Conservation (phyloP, 805 yeast species). For the Candida dajiaensis region DNA sequence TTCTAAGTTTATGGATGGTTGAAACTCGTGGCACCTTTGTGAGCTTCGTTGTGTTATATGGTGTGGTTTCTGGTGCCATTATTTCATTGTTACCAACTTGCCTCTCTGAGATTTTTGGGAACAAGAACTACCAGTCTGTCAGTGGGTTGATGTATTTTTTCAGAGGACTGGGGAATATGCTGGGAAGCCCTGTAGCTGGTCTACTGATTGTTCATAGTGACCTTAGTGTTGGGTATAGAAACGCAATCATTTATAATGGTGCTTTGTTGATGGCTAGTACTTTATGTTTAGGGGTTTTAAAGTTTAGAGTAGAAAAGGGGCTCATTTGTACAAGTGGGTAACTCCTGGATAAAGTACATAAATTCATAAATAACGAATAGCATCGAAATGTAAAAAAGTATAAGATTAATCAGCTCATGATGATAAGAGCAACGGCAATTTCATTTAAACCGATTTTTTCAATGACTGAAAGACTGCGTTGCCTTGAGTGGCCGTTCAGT, state of each 20-base stretch:
- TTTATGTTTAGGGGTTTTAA: slow-evolving; percentile 1
- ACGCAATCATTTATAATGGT: slow-evolving; percentile 28
- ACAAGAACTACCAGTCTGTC: slow-evolving; percentile 27
- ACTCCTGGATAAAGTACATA: no score
- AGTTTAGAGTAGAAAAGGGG: slow-evolving; percentile 1
- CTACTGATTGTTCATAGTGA: slow-evolving; percentile 17
- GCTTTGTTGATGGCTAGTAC: slow-evolving; percentile 6
- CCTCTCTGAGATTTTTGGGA: slow-evolving; percentile 29
- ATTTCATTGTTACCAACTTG: slow-evolving; percentile 30
- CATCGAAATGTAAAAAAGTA: no score
- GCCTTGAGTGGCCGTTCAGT: no score
- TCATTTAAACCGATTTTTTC: no score
- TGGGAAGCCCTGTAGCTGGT: slow-evolving; percentile 34
- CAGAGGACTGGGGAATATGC: slow-evolving; percentile 29
- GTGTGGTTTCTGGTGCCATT: slow-evolving; percentile 31
- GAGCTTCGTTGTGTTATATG: slow-evolving; percentile 29
- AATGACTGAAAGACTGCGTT: no score
- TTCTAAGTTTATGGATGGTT: slow-evolving; percentile 33
- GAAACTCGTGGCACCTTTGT: slow-evolving; percentile 23
- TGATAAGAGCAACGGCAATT: no score
- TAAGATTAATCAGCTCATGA: no score
- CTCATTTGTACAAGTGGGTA: neutral
- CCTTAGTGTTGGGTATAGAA: slow-evolving; percentile 18
- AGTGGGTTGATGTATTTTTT: slow-evolving; percentile 30
- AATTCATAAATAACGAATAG: no score